Conservation (phyloP, 2,329 filamentous ascomycete genomes). For the Seiridium unicorne region DNA sequence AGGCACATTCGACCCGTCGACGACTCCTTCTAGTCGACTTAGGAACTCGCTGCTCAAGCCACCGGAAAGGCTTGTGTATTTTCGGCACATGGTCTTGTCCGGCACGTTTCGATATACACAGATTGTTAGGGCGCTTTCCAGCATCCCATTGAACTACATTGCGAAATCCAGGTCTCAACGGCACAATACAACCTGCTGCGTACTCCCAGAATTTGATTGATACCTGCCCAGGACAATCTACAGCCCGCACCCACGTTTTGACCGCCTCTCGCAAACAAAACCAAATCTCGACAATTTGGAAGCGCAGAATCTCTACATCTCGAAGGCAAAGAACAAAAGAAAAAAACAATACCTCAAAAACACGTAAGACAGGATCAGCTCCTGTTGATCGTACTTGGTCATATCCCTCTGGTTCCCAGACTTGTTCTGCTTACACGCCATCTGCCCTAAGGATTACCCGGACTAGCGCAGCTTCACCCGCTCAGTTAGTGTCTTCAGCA, state of each 20-base stretch:
- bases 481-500: background rate
- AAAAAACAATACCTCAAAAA: too few relatives aligned
- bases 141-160: too few relatives aligned
- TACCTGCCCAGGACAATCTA: background rate
- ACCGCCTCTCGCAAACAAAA: background rate
- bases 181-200: background rate
- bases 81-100: too few relatives aligned
- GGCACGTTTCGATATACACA: too few relatives aligned
- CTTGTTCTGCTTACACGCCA: background rate
- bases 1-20: background rate
- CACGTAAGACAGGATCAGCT: too few relatives aligned
- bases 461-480: background rate
- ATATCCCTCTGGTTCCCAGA: too few relatives aligned
- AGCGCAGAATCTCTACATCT: background rate
- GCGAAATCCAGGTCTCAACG: background rate
- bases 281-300: too few relatives aligned
- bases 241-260: background rate
- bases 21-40: too few relatives aligned
- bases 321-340: background rate
- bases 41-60: background rate
- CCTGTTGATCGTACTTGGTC: too few relatives aligned
- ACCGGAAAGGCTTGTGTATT: too few relatives aligned
- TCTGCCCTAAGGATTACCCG: background rate
- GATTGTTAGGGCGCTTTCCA: too few relatives aligned
- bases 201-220: too few relatives aligned